phyloP scores from a whole-genome alignment of 2,329 filamentous ascomycete genomes.

The Aspergillus spinulosporus region DNA sequence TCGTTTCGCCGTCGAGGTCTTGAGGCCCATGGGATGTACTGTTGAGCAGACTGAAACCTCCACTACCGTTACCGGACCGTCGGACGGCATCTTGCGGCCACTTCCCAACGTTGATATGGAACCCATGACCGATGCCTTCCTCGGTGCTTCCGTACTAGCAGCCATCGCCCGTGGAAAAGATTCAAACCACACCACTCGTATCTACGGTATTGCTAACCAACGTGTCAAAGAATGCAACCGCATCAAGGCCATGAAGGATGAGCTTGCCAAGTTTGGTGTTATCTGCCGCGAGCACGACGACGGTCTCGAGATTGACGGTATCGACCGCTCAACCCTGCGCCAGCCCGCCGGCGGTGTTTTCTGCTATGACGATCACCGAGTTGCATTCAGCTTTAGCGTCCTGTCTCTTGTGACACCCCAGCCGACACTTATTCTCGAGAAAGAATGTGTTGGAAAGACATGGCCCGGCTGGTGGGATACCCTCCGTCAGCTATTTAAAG shows the following conservation, averaged over 20 bases:
- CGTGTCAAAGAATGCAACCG: constrained; percentile 98
- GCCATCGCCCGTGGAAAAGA: constrained; percentile 76
- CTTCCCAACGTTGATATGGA: constrained; percentile 93
- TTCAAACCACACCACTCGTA: constrained; percentile 67
- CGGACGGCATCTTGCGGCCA: constrained; percentile 69
- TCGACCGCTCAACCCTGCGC: constrained; percentile 52
- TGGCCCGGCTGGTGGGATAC: constrained; percentile 99
- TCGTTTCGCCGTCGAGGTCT: constrained; percentile 84
- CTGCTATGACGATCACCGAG: constrained; percentile 96
- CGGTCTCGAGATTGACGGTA: constrained; percentile 71
- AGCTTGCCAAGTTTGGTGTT: constrained; percentile 92
- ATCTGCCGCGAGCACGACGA: constrained; percentile 84
- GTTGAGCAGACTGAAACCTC: constrained; percentile 82
- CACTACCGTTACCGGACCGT: constrained; percentile 91
- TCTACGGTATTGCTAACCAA: constrained; percentile 95
- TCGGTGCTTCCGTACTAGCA: constrained; percentile 89
- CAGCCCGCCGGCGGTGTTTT: constrained; percentile 69
- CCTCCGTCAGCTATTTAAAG: constrained; percentile 74
- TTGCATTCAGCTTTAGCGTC: constrained; percentile 98
- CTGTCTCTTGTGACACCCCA: constrained; percentile 70
- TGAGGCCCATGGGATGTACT: constrained; percentile 88
- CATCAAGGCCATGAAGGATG: constrained; percentile 90
- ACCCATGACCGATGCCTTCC: constrained; percentile 97
- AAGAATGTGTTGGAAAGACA: constrained; percentile 93
- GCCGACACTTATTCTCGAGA: constrained; percentile 77